phyloP scores from a whole-genome alignment of 148 eudicot genomes.

The Mesembryanthemum crystallinum region DNA sequence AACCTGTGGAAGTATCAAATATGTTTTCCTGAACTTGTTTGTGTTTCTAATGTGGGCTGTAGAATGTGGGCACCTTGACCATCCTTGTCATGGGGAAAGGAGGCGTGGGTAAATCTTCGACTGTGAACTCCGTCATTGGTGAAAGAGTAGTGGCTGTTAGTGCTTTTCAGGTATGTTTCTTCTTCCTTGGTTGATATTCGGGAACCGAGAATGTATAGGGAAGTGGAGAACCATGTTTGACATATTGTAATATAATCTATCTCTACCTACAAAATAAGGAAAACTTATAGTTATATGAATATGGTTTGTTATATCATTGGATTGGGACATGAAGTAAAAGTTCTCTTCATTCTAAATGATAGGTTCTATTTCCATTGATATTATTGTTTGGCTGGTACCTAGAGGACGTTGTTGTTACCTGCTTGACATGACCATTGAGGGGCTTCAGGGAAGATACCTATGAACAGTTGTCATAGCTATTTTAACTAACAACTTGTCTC shows the following conservation, averaged over 20 bases:
- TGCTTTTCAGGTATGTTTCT: constrained; percentile 78
- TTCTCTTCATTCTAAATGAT: too few species aligned
- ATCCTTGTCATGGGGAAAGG: constrained; percentile 97
- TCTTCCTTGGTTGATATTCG: neutral
- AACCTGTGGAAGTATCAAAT: neutral
- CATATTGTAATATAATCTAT: neutral
- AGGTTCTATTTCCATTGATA: too few species aligned
- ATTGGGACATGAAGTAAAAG: neutral
- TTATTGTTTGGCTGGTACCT: too few species aligned
- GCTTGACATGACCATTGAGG: too few species aligned
- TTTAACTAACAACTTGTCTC: too few species aligned
- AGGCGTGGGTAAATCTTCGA: constrained; percentile 95
- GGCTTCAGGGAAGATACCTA: too few species aligned
- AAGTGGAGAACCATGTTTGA: too few species aligned
- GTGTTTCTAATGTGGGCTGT: constrained; percentile 14
- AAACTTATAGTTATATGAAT: neutral
- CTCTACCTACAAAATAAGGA: neutral
- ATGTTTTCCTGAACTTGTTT: constrained; percentile 3
- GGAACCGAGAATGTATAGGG: neutral
- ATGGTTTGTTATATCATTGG: neutral
- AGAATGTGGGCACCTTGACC: constrained; percentile 77
- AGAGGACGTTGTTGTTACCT: too few species aligned
- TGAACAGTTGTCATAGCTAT: too few species aligned
- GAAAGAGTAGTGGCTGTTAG: constrained; percentile 84
- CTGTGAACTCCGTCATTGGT: constrained; percentile 83